phyloP scores from a whole-genome alignment of 169 alveolate genomes.

The Babesia sp. region DNA sequence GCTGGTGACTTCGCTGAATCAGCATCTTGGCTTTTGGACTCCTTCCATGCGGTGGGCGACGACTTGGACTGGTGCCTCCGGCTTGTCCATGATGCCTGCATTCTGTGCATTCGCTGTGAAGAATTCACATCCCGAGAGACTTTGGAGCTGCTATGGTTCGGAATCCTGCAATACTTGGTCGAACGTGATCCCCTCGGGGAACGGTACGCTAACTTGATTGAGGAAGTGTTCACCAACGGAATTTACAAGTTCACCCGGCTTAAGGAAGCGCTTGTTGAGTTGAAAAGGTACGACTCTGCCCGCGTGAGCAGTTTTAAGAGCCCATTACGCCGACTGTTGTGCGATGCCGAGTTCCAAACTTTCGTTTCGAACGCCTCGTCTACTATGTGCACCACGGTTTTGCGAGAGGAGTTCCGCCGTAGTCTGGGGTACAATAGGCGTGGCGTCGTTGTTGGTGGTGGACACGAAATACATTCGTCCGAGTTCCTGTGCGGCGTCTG shows the following conservation, averaged over 20 bases:
- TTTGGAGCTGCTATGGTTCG: constrained; percentile 52
- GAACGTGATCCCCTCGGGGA: neutral
- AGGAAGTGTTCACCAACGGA: constrained; percentile 47
- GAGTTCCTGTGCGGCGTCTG: constrained; percentile 25
- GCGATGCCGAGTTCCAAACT: constrained; percentile 47
- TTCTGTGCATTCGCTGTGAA: constrained; percentile 16
- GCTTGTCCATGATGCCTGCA: constrained; percentile 28
- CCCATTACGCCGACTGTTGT: constrained; percentile 26
- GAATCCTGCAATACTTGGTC: constrained; percentile 16
- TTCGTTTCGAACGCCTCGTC: constrained; percentile 39
- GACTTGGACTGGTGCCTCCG: constrained; percentile 41
- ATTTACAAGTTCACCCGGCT: constrained; percentile 39
- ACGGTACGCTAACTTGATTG: constrained; percentile 6
- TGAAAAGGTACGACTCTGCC: constrained; percentile 32
- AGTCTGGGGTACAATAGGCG: constrained; percentile 28
- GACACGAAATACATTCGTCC: neutral
- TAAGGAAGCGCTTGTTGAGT: constrained; percentile 31
- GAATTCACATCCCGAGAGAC: constrained; percentile 30
- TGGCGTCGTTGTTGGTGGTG: constrained; percentile 30
- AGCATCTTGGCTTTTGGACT: constrained; percentile 25
- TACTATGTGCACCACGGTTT: constrained; percentile 25
- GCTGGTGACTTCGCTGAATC: constrained; percentile 56
- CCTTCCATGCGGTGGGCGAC: constrained; percentile 7
- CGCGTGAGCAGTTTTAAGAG: constrained; percentile 10
- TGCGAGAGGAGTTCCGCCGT: constrained; percentile 35